Base-by-base conservation (phyloP, 1,139 yeast genomes). In the Debaryomyces udenii region DNA sequence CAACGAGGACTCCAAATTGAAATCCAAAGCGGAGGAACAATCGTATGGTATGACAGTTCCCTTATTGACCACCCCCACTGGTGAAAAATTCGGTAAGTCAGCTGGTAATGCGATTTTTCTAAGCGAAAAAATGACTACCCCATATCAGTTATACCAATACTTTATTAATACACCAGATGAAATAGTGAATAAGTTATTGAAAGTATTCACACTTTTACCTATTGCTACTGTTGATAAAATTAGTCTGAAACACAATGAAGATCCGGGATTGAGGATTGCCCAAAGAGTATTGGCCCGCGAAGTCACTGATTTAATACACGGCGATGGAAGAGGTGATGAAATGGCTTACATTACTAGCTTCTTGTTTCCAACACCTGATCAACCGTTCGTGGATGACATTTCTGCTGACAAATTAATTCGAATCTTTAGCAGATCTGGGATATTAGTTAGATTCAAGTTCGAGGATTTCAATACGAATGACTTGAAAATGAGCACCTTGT, bases 61-160 rank as follows among this genome's bases (percentile, higher is more conserved):
- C 1, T 66, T 93, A 20, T 70, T 93, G 51, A 88, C 96, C 0
- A 89, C 97, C 0, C 81, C 96, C 0, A 74, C 83, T 3, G 99
- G 99, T 2, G 96, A 86, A 46, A 93, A 94, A 63, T 91, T 94
- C 63, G 99, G 99, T 22, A 93, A 93, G 56, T 86, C 96, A 39
- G 97, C 97, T 1, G 99, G 99, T 0, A 93, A 93, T 67, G 98
- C 99, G 0, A 80, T 94, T 2, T 93, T 94, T 68, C 83, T 93
- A 41, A 93, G 86, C 55, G 71, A 80, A 6, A 61, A 68, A 11
- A 64, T 86, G 46, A 93, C 96, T 2, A 76, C 86, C 10, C 85
- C 96, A 0, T 93, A 78, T 62, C 88, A 88, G 42, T 64, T 93
- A 51, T 93, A 86, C 61, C 99, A 93, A 58, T 88, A 83, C 59